These are phyloP conservation scores for Sugiyamaella smithiae DNA, from an alignment of 805 yeast species.

Conservation along the genomic window DNA sequence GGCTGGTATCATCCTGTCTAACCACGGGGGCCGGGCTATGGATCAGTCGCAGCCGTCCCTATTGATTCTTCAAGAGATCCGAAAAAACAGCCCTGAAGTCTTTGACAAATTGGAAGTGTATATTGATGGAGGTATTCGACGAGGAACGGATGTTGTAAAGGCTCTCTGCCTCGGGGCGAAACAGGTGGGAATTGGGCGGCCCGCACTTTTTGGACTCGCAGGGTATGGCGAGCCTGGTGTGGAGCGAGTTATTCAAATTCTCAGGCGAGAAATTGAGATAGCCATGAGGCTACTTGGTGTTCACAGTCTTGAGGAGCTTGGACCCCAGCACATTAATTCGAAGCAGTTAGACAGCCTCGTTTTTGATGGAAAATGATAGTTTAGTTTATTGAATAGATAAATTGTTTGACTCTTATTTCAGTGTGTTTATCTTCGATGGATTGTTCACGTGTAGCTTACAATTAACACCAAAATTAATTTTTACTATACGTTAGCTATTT, in stretches of 20 bases:
- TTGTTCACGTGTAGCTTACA: too few species aligned
- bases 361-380: too few species aligned
- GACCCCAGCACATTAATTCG: constrained; percentile 28
- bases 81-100: constrained; percentile 37
- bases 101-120: constrained; percentile 50
- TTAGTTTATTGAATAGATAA: too few species aligned
- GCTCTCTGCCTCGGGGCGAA: constrained; percentile 67
- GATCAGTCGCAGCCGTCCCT: constrained; percentile 62
- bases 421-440: too few species aligned
- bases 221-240: constrained; percentile 71
- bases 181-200: constrained; percentile 63
- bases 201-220: constrained; percentile 61
- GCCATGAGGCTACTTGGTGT: constrained; percentile 69
- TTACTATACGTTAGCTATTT: too few species aligned
- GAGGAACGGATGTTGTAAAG: constrained; percentile 64
- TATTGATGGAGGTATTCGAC: constrained; percentile 64
- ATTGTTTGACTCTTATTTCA: too few species aligned
- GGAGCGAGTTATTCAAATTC: constrained; percentile 51
- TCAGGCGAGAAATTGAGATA: constrained; percentile 59
- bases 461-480: too few species aligned
- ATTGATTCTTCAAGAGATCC: constrained; percentile 57
- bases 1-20: constrained; percentile 63
- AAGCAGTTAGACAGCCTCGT: constrained; percentile 27
- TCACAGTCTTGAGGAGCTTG: constrained; percentile 45
- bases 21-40: constrained; percentile 73